phyloP scores from a whole-genome alignment of 805 yeast genomes.

The Nakazawaea ishiwadae region DNA sequence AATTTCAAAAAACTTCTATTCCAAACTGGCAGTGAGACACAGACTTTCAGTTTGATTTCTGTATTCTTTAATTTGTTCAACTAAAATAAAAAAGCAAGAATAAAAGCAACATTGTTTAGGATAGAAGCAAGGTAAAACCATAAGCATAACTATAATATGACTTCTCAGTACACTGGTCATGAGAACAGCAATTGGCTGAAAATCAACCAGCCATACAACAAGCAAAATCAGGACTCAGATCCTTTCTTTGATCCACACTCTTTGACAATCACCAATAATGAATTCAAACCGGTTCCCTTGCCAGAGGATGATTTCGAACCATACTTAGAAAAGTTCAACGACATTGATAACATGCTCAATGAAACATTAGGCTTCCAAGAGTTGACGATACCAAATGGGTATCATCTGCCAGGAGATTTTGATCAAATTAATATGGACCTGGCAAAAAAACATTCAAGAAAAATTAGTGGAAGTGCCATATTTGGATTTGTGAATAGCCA shows the following conservation, averaged over 20 bases:
- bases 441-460: conserved; percentile 56
- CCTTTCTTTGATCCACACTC: conserved; percentile 25
- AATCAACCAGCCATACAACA: not conserved
- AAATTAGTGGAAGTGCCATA: conserved; percentile 74
- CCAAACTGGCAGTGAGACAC: too few relatives aligned
- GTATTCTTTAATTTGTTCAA: too few relatives aligned
- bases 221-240: conserved; percentile 9
- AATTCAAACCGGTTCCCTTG: conserved; percentile 35
- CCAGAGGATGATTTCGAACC: conserved; percentile 53
- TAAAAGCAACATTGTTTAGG: too few relatives aligned
- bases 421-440: conserved; percentile 13
- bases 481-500: conserved; percentile 65
- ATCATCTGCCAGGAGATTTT: conserved; percentile 14
- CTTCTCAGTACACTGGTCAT: conserved; percentile 5
- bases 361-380: conserved; percentile 57
- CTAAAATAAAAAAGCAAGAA: too few relatives aligned
- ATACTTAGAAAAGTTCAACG: conserved; percentile 39
- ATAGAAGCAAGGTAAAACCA: too few relatives aligned
- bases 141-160: conserved; percentile 4
- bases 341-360: conserved; percentile 51
- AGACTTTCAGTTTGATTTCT: too few relatives aligned
- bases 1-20: too few relatives aligned
- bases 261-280: conserved; percentile 22
- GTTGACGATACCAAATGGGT: conserved; percentile 49
- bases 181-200: not conserved